These are phyloP conservation scores for Hemileccinum impolitum DNA, from an alignment of 768 basidiomycete genomes.

Conservation along the genomic window DNA sequence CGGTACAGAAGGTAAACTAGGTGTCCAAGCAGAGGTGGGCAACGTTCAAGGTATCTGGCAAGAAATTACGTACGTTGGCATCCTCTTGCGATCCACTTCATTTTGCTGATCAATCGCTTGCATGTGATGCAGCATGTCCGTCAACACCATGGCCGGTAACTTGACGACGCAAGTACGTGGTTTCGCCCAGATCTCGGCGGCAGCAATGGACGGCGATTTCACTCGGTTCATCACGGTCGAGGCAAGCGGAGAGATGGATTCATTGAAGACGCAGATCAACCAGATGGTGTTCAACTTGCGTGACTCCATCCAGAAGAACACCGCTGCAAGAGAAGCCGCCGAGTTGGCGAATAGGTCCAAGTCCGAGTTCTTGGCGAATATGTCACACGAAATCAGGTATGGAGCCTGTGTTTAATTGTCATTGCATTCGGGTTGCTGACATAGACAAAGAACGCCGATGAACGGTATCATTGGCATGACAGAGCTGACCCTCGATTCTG, in stretches of 20 bases:
- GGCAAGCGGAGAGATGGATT: slow-evolving; percentile 98
- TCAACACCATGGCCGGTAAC: slow-evolving; percentile 97
- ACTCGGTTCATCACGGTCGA: slow-evolving; percentile 99
- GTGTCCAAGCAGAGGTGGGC: slow-evolving; percentile 95
- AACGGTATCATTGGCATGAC: slow-evolving; percentile 99
- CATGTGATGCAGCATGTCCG: slow-evolving; percentile 62
- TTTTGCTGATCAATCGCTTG: neutral
- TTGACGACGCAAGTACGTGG: slow-evolving; percentile 98
- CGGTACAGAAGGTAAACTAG: slow-evolving; percentile 97
- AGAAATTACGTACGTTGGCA: slow-evolving; percentile 82
- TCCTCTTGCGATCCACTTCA: neutral
- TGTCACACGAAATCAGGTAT: slow-evolving; percentile 94
- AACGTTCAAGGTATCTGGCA: slow-evolving; percentile 98
- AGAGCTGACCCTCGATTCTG: slow-evolving; percentile 93
- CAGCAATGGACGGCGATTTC: slow-evolving; percentile 98
- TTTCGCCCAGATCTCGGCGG: slow-evolving; percentile 97
- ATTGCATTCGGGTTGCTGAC: slow-evolving; percentile 9
- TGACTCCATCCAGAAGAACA: slow-evolving; percentile 98
- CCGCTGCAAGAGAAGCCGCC: slow-evolving; percentile 93
- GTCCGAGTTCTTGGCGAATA: slow-evolving; percentile 98
- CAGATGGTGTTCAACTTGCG: slow-evolving; percentile 99
- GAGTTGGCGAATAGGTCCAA: slow-evolving; percentile 97
- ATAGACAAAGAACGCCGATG: slow-evolving; percentile 84
- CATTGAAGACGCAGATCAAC: slow-evolving; percentile 97
- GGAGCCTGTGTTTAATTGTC: slow-evolving; percentile 24